A percentile compares a stretch with the other conserved stretches of the same genome.
Evolutionary conservation across 257 asterid genomes (phyloP).

Genomic region (Vinca minor): DNA sequence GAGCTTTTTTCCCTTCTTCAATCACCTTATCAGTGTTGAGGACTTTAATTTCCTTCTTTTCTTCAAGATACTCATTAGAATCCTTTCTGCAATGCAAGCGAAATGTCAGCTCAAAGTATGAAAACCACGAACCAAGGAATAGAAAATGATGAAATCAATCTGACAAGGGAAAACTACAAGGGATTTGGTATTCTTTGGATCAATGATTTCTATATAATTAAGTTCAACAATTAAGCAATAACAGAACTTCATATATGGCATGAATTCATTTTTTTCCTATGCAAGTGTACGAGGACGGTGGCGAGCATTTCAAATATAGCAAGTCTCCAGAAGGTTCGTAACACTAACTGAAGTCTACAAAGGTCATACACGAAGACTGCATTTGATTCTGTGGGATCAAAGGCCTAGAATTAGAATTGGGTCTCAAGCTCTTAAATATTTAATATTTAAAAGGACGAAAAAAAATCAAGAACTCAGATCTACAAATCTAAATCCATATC

Average conservation of each 20-base stretch:
- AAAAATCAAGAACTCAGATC: neutral
- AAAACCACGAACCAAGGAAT: neutral
- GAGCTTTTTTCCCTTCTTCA: slow-evolving; percentile 86
- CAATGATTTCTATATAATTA: neutral
- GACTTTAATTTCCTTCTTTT: slow-evolving; percentile 58
- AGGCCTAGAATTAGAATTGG: neutral
- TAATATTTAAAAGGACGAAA: too few relatives aligned
- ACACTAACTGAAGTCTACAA: neutral
- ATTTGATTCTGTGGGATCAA: neutral
- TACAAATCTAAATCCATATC: neutral
- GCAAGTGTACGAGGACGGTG: neutral
- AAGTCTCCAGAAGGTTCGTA: neutral
- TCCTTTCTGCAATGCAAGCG: slow-evolving; percentile 45
- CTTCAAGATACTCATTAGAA: slow-evolving; percentile 52
- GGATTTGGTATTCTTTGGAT: neutral
- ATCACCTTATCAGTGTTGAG: slow-evolving; percentile 67
- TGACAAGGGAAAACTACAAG: neutral
- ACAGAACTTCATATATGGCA: neutral
- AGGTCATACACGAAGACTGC: neutral
- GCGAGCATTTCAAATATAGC: neutral
- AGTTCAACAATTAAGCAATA: neutral
- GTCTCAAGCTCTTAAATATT: neutral
- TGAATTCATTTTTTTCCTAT: neutral
- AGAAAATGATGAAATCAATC: neutral
- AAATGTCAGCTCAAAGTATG: neutral